Conservation (phyloP, 495 filamentous ascomycete genomes). For the Zalerion maritima region DNA sequence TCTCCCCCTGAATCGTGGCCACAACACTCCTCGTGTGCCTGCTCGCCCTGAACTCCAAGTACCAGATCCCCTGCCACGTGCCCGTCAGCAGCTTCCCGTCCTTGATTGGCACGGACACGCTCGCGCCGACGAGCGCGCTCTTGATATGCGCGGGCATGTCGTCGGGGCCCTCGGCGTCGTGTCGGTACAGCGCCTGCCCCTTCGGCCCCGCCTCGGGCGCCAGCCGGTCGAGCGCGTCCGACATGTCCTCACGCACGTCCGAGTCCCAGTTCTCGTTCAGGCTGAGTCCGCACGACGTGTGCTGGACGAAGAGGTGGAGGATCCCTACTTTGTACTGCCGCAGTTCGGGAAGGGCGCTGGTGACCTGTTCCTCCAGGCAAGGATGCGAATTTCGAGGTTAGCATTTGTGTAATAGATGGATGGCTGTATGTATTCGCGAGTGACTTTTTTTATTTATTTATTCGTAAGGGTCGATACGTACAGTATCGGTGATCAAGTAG, state of each 20-base stretch:
- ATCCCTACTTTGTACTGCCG: slow-evolving; percentile 68
- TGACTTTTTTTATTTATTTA: too few relatives aligned
- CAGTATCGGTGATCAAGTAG: slow-evolving; percentile 85
- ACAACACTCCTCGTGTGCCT: slow-evolving; percentile 70
- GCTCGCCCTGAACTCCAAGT: slow-evolving; percentile 70
- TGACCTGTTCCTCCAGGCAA: too few relatives aligned
- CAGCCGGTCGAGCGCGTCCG: slow-evolving; percentile 79
- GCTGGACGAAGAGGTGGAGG: slow-evolving; percentile 79
- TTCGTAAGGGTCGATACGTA: too few relatives aligned
- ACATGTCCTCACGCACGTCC: slow-evolving; percentile 64
- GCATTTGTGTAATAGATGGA: too few relatives aligned
- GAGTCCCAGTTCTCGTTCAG: slow-evolving; percentile 80
- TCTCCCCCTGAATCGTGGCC: slow-evolving; percentile 90
- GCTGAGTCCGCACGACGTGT: slow-evolving; percentile 73
- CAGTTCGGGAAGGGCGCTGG: slow-evolving; percentile 58
- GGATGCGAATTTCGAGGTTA: too few relatives aligned
- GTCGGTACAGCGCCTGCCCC: slow-evolving; percentile 66
- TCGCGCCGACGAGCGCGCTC: slow-evolving; percentile 73
- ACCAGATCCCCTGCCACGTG: slow-evolving; percentile 81
- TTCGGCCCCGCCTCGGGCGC: slow-evolving; percentile 53
- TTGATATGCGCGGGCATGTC: slow-evolving; percentile 66
- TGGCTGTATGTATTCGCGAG: too few relatives aligned
- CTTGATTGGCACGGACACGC: slow-evolving; percentile 74
- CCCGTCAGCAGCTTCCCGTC: slow-evolving; percentile 59
- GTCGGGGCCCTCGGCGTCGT: slow-evolving; percentile 77